phyloP scores from a whole-genome alignment of 768 basidiomycete species.

The Phylloporus scabripes region DNA sequence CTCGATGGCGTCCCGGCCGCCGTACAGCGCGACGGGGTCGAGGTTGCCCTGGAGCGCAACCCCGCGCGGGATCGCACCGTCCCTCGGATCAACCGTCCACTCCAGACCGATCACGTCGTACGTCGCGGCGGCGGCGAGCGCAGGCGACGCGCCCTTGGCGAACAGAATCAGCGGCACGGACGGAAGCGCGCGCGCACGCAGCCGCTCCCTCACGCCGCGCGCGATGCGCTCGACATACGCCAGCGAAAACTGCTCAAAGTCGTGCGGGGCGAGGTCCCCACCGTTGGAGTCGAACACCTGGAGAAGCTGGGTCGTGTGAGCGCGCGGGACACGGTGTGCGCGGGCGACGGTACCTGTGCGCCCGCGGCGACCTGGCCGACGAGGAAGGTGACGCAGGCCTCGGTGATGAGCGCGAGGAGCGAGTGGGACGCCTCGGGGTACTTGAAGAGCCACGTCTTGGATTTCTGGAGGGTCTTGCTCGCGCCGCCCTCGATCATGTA shows the following conservation, averaged over 20 bases:
- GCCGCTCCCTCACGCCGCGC: slow-evolving; percentile 53
- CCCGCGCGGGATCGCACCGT: slow-evolving; percentile 51
- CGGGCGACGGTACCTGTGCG: slow-evolving; percentile 65
- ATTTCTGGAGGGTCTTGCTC: slow-evolving; percentile 83
- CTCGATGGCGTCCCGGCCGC: slow-evolving; percentile 83
- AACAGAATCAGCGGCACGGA: slow-evolving; percentile 84
- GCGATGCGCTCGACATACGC: slow-evolving; percentile 76
- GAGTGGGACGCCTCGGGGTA: slow-evolving; percentile 62
- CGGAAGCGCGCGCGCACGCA: slow-evolving; percentile 50
- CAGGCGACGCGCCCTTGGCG: slow-evolving; percentile 87
- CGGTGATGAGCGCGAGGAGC: slow-evolving; percentile 75
- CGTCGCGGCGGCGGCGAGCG: slow-evolving; percentile 59
- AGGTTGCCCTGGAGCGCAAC: slow-evolving; percentile 88
- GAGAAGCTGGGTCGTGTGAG: slow-evolving; percentile 52
- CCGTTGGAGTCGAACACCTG: slow-evolving; percentile 99
- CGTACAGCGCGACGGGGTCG: slow-evolving; percentile 85
- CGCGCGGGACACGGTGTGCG: background rate
- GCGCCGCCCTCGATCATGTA: slow-evolving; percentile 99
- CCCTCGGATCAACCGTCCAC: slow-evolving; percentile 80
- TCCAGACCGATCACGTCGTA: slow-evolving; percentile 92
- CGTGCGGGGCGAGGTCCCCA: slow-evolving; percentile 83
- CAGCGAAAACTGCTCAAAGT: slow-evolving; percentile 80
- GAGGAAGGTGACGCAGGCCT: slow-evolving; percentile 83
- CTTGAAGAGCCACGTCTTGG: slow-evolving; percentile 92
- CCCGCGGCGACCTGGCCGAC: slow-evolving; percentile 93